A percentile compares a stretch with the other conserved stretches of the same genome.
Evolutionary conservation across 1,139 yeast genomes (phyloP).

Genomic region (Magnusiomyces sp.): DNA sequence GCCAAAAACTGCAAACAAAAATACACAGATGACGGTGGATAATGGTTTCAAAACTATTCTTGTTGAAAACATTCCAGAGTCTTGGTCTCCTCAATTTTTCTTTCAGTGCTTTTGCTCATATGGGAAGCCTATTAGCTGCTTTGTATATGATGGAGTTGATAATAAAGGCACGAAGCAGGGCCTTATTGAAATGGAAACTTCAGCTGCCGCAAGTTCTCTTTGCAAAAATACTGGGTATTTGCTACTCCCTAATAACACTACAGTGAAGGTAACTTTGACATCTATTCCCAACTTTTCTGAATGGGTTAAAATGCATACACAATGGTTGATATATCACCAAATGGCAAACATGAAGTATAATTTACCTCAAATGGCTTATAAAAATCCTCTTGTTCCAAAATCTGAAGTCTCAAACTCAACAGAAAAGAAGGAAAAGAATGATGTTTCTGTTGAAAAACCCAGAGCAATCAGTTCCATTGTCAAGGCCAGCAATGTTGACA

Average conservation of each 20-base stretch:
- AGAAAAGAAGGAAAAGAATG: not conserved
- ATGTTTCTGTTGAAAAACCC: not conserved
- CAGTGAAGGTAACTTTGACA: constrained; percentile 8
- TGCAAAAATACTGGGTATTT: constrained; percentile 6
- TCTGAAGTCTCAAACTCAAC: constrained; percentile 1
- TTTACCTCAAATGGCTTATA: constrained; percentile 6
- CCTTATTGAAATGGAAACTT: constrained; percentile 15
- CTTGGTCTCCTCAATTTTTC: constrained; percentile 17
- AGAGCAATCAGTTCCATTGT: not conserved
- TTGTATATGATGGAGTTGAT: constrained; percentile 17
- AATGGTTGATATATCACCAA: constrained; percentile 9
- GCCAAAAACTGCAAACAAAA: no score
- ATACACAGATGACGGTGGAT: not conserved
- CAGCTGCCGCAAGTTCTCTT: constrained; percentile 7
- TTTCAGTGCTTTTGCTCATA: constrained; percentile 16
- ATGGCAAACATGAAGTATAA: constrained; percentile 3
- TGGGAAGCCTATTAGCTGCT: constrained; percentile 14
- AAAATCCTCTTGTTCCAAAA: constrained; percentile 3
- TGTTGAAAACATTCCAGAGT: constrained; percentile 15
- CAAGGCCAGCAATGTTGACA: constrained; percentile 5
- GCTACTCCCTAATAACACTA: constrained; percentile 7
- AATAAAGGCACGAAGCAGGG: constrained; percentile 17
- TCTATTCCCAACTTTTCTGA: constrained; percentile 9
- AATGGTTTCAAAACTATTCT: constrained; percentile 4
- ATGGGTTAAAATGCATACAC: not conserved